Evolutionary conservation across 345 rosid genomes (phyloP).

Genomic region (Arabis hirsuta): DNA sequence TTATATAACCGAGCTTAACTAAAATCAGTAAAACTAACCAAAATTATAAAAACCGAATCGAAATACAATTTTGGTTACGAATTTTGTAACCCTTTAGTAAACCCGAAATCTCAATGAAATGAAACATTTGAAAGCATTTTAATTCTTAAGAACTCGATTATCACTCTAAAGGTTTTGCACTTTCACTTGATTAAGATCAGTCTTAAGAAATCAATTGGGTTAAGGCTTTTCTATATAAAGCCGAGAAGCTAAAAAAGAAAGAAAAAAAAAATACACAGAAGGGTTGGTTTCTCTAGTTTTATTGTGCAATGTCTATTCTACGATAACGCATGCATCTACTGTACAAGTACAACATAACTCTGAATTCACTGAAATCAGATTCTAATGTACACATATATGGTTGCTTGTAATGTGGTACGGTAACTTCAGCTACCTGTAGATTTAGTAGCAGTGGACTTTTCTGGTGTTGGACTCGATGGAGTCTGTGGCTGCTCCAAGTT

Average conservation of each 20-base stretch:
- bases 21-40: background rate
- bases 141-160: background rate
- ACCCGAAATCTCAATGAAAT: background rate
- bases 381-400: conserved; percentile 39
- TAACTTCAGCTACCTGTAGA: conserved; percentile 40
- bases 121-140: background rate
- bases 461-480: conserved; percentile 34
- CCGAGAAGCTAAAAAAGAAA: background rate
- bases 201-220: background rate
- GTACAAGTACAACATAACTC: conserved; percentile 37
- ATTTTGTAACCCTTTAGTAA: background rate
- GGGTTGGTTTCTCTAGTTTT: conserved; percentile 37
- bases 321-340: conserved; percentile 40
- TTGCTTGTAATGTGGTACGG: conserved; percentile 15
- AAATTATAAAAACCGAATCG: background rate
- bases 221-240: conserved; percentile 34
- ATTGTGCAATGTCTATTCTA: conserved; percentile 39
- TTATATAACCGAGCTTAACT: background rate
- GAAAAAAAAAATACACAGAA: conserved; percentile 2
- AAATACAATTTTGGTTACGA: background rate
- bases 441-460: conserved; percentile 24
- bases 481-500: conserved; percentile 28
- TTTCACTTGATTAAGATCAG: conserved; percentile 11
- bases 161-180: background rate
- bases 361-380: conserved; percentile 19